These are phyloP conservation scores for Fistulifera pelliculosa DNA, from an alignment of 108 stramenopile species.

Conservation along the genomic window DNA sequence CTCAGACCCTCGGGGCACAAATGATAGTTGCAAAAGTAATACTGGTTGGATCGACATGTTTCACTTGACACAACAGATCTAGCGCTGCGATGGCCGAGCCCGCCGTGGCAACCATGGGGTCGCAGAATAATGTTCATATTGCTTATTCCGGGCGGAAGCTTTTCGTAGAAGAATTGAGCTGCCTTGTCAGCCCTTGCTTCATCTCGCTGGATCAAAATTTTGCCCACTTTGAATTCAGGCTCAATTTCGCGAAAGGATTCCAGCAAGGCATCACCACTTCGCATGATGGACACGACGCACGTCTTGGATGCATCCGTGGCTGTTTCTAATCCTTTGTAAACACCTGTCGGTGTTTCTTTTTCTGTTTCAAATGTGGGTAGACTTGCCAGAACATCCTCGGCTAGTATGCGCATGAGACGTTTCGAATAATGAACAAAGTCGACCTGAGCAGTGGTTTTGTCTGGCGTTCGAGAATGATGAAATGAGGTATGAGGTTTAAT, in stretches of 20 bases:
- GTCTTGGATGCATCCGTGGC: constrained; percentile 26
- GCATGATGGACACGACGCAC: constrained; percentile 85
- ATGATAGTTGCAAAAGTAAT: constrained; percentile 96
- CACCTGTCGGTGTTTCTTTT: constrained; percentile 64
- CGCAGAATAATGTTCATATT: constrained; percentile 81
- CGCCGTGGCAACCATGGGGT: constrained; percentile 99
- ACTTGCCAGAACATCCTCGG: constrained; percentile 79
- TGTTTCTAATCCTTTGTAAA: constrained; percentile 33
- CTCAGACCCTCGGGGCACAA: constrained; percentile 88
- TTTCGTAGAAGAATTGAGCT: constrained; percentile 83
- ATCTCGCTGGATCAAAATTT: constrained; percentile 96
- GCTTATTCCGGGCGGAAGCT: constrained; percentile 76
- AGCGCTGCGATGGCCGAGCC: constrained; percentile 86
- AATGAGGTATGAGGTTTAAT: background rate
- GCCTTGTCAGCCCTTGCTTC: constrained; percentile 77
- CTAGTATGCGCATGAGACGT: constrained; percentile 71
- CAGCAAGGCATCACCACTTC: constrained; percentile 87
- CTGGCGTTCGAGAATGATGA: constrained; percentile 2
- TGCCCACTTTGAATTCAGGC: constrained; percentile 77
- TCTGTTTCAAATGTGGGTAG: constrained; percentile 47
- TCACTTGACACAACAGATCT: constrained; percentile 39
- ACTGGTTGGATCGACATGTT: constrained; percentile 41
- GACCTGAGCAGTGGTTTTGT: constrained; percentile 26
- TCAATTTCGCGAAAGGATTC: constrained; percentile 75
- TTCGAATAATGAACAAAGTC: constrained; percentile 68